phyloP scores from a whole-genome alignment of 2,329 filamentous ascomycete genomes.

The Proliferodiscus dingleyae region DNA sequence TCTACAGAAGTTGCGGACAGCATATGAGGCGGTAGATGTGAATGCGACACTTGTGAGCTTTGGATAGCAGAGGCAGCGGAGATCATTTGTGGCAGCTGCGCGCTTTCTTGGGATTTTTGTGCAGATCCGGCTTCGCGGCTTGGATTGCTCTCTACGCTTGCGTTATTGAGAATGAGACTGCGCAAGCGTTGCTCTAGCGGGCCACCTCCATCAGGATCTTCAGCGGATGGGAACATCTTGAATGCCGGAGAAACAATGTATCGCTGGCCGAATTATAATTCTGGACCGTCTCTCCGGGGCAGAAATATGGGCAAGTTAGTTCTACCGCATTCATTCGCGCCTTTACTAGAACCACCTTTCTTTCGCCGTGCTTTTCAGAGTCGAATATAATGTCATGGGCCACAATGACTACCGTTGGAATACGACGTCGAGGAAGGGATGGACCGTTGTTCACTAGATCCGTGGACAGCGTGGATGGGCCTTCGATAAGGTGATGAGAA shows the following conservation, averaged over 20 bases:
- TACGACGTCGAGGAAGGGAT: neutral
- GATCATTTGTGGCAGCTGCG: conserved; percentile 12
- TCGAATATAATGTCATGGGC: neutral
- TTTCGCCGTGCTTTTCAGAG: neutral
- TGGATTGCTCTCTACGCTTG: conserved; percentile 16
- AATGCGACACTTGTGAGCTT: conserved; percentile 7
- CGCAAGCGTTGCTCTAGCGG: conserved; percentile 53
- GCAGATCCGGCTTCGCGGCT: neutral
- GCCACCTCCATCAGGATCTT: conserved; percentile 11
- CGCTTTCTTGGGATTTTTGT: neutral
- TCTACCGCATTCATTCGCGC: too few relatives aligned
- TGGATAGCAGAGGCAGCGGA: conserved; percentile 1
- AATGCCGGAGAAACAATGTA: neutral
- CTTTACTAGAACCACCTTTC: neutral
- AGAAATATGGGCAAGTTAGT: too few relatives aligned
- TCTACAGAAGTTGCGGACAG: conserved; percentile 13
- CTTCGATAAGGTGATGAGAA: too few relatives aligned
- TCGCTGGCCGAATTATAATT: neutral
- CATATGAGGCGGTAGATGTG: conserved; percentile 22
- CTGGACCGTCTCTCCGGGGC: too few relatives aligned
- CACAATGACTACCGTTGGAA: neutral
- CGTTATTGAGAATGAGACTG: conserved; percentile 54
- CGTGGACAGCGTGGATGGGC: too few relatives aligned
- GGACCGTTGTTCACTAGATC: neutral
- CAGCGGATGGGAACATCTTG: conserved; percentile 21